Evolutionary conservation across 768 basidiomycete genomes (phyloP).

Genomic region (Amanita phalloides): DNA sequence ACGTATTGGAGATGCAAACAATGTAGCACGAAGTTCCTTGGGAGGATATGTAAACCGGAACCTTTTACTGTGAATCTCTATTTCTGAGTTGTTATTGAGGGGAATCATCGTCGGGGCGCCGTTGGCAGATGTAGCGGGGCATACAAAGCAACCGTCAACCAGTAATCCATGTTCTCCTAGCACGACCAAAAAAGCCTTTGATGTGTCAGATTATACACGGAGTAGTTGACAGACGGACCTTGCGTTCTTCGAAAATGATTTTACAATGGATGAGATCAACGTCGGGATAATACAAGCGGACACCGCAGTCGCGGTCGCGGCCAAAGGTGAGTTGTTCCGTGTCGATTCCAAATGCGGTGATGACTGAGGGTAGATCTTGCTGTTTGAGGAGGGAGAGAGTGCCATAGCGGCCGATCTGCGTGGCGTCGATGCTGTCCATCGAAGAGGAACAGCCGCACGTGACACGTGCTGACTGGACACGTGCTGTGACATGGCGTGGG

Average conservation of each 20-base stretch:
- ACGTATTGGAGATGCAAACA: slow-evolving; percentile 41
- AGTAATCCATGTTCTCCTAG: slow-evolving; percentile 44
- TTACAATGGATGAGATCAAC: slow-evolving; percentile 58
- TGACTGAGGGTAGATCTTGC: slow-evolving; percentile 28
- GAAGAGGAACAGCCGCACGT: neutral
- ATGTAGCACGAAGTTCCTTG: slow-evolving; percentile 48
- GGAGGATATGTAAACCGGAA: slow-evolving; percentile 72
- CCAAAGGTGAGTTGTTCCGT: slow-evolving; percentile 59
- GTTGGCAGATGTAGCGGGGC: slow-evolving; percentile 25
- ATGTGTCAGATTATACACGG: neutral
- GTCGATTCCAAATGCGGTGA: slow-evolving; percentile 69
- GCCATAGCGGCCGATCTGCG: slow-evolving; percentile 53
- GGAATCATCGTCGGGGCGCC: slow-evolving; percentile 43
- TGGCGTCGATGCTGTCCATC: slow-evolving; percentile 1
- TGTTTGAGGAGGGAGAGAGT: slow-evolving; percentile 55
- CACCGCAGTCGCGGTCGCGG: slow-evolving; percentile 49
- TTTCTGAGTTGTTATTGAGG: slow-evolving; percentile 50
- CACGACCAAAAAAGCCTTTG: slow-evolving; percentile 58
- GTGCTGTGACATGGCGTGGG: slow-evolving; percentile 3
- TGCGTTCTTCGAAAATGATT: slow-evolving; percentile 55
- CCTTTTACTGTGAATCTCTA: slow-evolving; percentile 58
- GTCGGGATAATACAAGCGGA: slow-evolving; percentile 58
- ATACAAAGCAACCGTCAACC: slow-evolving; percentile 55
- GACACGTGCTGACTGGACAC: neutral
- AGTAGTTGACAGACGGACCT: slow-evolving; percentile 24